A percentile compares a stretch with the other conserved stretches of the same genome.
phyloP scores from a whole-genome alignment of 148 eudicot genomes.

The Rhododendron mucronatum region DNA sequence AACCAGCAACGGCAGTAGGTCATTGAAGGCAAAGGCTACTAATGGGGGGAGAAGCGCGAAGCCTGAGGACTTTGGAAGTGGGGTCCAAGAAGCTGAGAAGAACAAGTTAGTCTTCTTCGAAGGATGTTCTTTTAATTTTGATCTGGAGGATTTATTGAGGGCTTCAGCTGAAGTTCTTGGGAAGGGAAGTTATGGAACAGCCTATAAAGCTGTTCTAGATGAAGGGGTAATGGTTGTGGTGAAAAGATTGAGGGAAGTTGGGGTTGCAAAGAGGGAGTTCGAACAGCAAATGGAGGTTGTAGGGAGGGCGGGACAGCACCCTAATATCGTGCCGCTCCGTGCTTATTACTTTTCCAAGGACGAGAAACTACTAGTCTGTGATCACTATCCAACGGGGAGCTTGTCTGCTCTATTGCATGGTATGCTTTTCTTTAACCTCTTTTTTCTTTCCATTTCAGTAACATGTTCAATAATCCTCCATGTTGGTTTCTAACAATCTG shows the following conservation, averaged over 20 bases:
- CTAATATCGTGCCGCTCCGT: constrained; percentile 60
- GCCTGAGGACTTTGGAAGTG: constrained; percentile 89
- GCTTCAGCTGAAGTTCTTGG: constrained; percentile 99
- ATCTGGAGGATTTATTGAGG: constrained; percentile 90
- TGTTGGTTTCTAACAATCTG: neutral
- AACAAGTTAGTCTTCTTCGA: constrained; percentile 80
- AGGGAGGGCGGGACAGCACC: constrained; percentile 54
- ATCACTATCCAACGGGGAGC: constrained; percentile 64
- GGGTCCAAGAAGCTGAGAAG: constrained; percentile 88
- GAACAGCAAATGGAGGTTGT: constrained; percentile 85
- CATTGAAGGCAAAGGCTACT: constrained; percentile 41
- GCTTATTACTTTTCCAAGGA: constrained; percentile 94
- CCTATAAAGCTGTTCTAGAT: constrained; percentile 86
- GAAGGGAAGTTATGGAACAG: constrained; percentile 88
- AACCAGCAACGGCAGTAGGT: constrained; percentile 10
- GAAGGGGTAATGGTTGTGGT: constrained; percentile 76
- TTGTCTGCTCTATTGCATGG: constrained; percentile 80
- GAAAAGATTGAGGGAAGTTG: constrained; percentile 77
- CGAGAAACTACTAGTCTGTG: constrained; percentile 87
- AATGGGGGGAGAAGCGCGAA: constrained; percentile 43
- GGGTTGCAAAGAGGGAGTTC: constrained; percentile 72
- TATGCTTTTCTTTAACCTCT: constrained; percentile 21
- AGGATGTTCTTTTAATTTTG: constrained; percentile 69
- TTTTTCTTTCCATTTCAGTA: neutral
- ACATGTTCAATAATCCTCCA: neutral